A percentile compares a stretch with the other conserved stretches of the same genome.
Evolutionary conservation across 257 asterid species (phyloP).

Genomic region (Coffea eugenioides): DNA sequence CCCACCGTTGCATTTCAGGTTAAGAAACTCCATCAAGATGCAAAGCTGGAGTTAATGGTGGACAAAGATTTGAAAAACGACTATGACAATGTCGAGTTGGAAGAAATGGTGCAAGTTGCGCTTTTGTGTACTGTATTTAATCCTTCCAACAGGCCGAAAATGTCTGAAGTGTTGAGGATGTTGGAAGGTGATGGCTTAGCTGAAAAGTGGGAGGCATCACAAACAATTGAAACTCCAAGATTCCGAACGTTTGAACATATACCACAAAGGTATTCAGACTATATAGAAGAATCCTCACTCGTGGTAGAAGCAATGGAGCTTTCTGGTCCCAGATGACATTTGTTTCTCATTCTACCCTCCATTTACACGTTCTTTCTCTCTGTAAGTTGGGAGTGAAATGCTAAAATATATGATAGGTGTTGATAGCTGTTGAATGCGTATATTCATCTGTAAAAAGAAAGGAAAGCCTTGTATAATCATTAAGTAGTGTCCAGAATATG

Average conservation of each 20-base stretch:
- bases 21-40: constrained; percentile 76
- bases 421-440: constrained; percentile 41
- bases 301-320: constrained; percentile 91
- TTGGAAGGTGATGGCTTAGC: constrained; percentile 89
- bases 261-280: constrained; percentile 73
- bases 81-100: constrained; percentile 58
- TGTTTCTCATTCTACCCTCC: background rate
- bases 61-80: constrained; percentile 65
- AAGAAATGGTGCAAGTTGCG: constrained; percentile 86
- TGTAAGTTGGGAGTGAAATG: background rate
- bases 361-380: constrained; percentile 4
- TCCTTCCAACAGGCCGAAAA: constrained; percentile 81
- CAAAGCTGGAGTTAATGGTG: constrained; percentile 63
- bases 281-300: constrained; percentile 73
- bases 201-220: constrained; percentile 93
- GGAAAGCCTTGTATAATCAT: constrained; percentile 28
- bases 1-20: constrained; percentile 39
- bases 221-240: constrained; percentile 51
- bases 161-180: constrained; percentile 95
- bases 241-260: constrained; percentile 46
- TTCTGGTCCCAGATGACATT: constrained; percentile 86
- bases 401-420: constrained; percentile 27
- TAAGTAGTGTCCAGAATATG: constrained; percentile 25
- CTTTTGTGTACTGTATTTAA: constrained; percentile 79
- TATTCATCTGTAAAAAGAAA: constrained; percentile 43